Conservation (phyloP, 2,329 filamentous ascomycete genomes). For the Pseudogymnoascus sp. region DNA sequence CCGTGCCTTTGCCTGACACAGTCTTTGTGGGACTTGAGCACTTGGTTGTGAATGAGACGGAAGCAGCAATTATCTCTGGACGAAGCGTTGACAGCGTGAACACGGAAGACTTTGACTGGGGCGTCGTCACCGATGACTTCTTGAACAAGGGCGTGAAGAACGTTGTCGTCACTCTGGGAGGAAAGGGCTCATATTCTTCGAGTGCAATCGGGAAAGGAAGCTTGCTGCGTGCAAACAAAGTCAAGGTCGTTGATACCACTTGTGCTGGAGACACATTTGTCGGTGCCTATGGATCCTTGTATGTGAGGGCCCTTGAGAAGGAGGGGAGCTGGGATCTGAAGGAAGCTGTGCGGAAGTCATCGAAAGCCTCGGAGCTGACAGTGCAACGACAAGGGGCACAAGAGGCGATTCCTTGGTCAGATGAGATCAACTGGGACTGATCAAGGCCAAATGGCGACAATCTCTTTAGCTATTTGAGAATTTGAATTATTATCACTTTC, state of each 20-base stretch:
- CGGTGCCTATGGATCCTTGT: conserved; percentile 73
- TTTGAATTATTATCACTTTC: neutral
- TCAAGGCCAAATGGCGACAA: neutral
- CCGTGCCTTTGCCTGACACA: conserved; percentile 58
- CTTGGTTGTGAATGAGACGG: conserved; percentile 84
- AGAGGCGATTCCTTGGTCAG: conserved; percentile 59
- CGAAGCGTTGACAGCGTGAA: conserved; percentile 37
- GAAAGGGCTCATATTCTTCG: conserved; percentile 67
- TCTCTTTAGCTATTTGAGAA: neutral
- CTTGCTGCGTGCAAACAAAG: conserved; percentile 58
- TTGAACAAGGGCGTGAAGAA: conserved; percentile 63
- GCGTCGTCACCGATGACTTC: conserved; percentile 52
- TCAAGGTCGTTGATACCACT: conserved; percentile 83
- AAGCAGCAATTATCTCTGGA: conserved; percentile 68
- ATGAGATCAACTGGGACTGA: conserved; percentile 37
- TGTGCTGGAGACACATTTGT: conserved; percentile 94
- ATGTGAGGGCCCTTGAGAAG: conserved; percentile 42
- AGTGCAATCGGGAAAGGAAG: conserved; percentile 43
- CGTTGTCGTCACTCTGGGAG: conserved; percentile 78
- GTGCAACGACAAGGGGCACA: conserved; percentile 61
- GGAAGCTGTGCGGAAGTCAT: conserved; percentile 53
- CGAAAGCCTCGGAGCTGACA: conserved; percentile 57
- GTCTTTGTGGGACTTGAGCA: conserved; percentile 66
- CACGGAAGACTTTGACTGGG: conserved; percentile 38
- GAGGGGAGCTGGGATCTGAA: conserved; percentile 31